A percentile compares a stretch with the other conserved stretches of the same genome.
These are phyloP conservation scores for Hypoxylon sp. DNA, from an alignment of 2,329 filamentous ascomycete genomes.

Conservation along the genomic window DNA sequence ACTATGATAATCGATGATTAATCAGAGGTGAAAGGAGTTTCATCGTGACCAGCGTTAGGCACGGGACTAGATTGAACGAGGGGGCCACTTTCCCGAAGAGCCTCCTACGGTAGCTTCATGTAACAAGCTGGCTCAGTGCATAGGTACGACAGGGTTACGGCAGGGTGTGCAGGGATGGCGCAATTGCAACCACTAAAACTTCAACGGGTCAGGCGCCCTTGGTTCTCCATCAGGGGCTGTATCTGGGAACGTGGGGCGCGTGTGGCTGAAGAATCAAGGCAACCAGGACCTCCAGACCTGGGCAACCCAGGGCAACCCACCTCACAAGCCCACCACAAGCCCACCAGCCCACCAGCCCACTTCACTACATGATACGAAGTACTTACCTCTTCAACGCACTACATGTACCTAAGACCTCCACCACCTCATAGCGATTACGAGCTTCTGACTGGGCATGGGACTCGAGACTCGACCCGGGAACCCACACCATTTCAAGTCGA, in stretches of 20 bases:
- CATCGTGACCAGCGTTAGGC: constrained; percentile 26
- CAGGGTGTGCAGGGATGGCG: constrained; percentile 9
- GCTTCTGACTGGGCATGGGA: constrained; percentile 33
- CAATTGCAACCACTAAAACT: constrained; percentile 17
- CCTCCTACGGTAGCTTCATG: constrained; percentile 36
- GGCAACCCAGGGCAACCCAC: background rate
- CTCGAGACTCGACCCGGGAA: constrained; percentile 24
- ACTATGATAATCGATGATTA: background rate
- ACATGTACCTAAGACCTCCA: background rate
- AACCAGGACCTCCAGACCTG: background rate
- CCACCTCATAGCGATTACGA: constrained; percentile 25
- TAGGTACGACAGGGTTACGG: background rate
- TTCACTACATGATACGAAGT: constrained; percentile 6
- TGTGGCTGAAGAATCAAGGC: constrained; percentile 32
- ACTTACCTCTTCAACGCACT: no score
- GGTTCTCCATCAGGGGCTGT: constrained; percentile 8
- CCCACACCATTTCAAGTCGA: constrained; percentile 26
- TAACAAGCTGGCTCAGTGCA: constrained; percentile 30
- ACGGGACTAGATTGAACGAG: constrained; percentile 21
- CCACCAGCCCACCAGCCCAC: background rate
- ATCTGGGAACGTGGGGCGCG: constrained; percentile 30
- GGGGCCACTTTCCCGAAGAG: constrained; percentile 37
- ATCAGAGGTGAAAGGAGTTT: constrained; percentile 15
- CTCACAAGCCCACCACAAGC: background rate
- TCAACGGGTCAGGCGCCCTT: constrained; percentile 29